Evolutionary conservation across 768 basidiomycete genomes (phyloP).

Genomic region (Gelatoporia subvermispora): DNA sequence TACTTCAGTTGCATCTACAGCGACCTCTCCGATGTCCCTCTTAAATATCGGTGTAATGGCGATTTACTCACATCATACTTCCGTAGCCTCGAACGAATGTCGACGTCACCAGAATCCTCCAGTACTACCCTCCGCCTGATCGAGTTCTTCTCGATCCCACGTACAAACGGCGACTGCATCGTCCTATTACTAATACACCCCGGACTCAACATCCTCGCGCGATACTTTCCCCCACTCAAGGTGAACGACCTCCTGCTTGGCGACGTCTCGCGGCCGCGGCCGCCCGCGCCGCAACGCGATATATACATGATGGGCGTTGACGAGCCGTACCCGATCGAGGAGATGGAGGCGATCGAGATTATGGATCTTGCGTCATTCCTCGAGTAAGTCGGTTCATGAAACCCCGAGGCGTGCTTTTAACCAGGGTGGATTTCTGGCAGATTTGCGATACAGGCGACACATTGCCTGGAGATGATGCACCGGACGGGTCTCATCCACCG

Average conservation of each 20-base stretch:
- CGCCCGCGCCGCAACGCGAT: slow-evolving; percentile 42
- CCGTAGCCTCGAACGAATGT: slow-evolving; percentile 51
- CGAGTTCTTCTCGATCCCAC: slow-evolving; percentile 65
- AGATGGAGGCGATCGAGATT: slow-evolving; percentile 57
- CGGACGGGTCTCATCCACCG: slow-evolving; percentile 55
- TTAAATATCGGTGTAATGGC: too few species aligned
- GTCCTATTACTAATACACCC: slow-evolving; percentile 71
- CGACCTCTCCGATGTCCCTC: too few species aligned
- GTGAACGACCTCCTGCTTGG: slow-evolving; percentile 64
- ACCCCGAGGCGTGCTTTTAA: slow-evolving; percentile 1
- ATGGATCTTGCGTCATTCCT: slow-evolving; percentile 77
- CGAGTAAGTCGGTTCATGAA: too few species aligned
- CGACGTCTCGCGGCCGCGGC: slow-evolving; percentile 41
- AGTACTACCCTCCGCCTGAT: slow-evolving; percentile 53
- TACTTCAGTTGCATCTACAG: too few species aligned
- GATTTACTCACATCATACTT: too few species aligned
- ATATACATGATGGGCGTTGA: slow-evolving; percentile 45
- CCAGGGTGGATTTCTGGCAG: slow-evolving; percentile 27
- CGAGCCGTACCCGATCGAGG: slow-evolving; percentile 42
- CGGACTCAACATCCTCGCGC: slow-evolving; percentile 61
- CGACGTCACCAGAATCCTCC: slow-evolving; percentile 43
- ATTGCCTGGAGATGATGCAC: slow-evolving; percentile 65
- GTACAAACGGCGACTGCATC: slow-evolving; percentile 59
- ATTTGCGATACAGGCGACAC: slow-evolving; percentile 72
- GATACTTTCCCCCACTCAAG: slow-evolving; percentile 64